phyloP scores from a whole-genome alignment of 2,329 filamentous ascomycete genomes.

The Penicillium frequentans region DNA sequence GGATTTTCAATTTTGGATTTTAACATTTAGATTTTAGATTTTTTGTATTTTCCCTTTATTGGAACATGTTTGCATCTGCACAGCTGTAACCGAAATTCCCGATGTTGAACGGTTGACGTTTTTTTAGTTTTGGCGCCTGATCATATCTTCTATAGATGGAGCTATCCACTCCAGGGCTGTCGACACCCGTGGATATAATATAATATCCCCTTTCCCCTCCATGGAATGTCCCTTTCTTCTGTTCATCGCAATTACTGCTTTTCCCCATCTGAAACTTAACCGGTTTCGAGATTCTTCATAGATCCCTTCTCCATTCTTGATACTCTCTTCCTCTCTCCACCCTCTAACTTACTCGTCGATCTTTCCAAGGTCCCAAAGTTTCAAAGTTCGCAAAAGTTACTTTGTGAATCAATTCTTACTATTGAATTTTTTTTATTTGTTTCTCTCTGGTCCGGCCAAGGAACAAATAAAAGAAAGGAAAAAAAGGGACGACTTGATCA shows the following conservation, averaged over 20 bases:
- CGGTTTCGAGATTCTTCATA: constrained; percentile 22
- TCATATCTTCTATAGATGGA: constrained; percentile 33
- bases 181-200: constrained; percentile 21
- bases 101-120: constrained; percentile 32
- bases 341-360: not conserved
- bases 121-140: constrained; percentile 27
- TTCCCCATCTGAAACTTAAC: constrained; percentile 9
- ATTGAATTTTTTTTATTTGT: not conserved
- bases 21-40: not conserved
- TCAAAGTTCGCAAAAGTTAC: not conserved
- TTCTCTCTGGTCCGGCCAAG: not conserved
- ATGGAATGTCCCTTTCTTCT: constrained; percentile 14
- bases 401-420: not conserved
- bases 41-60: constrained; percentile 23
- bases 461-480: not conserved
- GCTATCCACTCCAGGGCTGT: constrained; percentile 29
- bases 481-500: not conserved
- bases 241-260: constrained; percentile 9
- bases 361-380: not conserved
- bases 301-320: constrained; percentile 24
- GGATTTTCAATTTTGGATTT: constrained; percentile 4
- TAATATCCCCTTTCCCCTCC: constrained; percentile 29
- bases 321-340: not conserved
- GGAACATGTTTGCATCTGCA: constrained; percentile 36
- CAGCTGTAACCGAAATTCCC: constrained; percentile 38